Base-by-base conservation (phyloP, 257 asterid species). In the Solanum chmielewskii region DNA sequence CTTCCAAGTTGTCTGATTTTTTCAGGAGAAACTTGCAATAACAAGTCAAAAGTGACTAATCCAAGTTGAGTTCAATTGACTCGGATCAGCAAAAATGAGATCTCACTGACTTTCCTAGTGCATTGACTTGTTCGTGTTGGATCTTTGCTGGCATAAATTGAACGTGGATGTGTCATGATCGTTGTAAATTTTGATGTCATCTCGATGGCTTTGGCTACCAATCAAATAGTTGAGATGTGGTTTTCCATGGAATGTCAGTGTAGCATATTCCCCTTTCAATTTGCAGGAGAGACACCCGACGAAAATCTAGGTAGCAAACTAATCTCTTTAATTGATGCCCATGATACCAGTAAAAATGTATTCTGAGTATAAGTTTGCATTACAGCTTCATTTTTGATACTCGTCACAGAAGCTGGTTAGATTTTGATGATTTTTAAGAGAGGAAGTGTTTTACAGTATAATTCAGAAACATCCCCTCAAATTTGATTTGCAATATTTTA, bases 21-120 rank as follows among this genome's bases (percentile, higher is more conserved):
- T 94, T 97, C 68, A 90, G 94, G 88, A 95, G 90, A 96, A 95
- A 94, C 90, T 91, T 95, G 88, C 92, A 91, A 88, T 87, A 91
- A 77, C 89, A 90, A 84, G 71, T 89, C 86, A 85, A 86, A 21
- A 90, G 80, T 74, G 90, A 90, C 86, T 78, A 31, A 56, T 88
- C 93, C 33, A 87, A 85, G 89, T 91, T 93, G 83, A 92, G 88
- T 59, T 92, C 89, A 88, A 56, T 83, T 74, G 60, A 49, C 23
- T 31, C 11, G 25, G 39, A 13, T 44, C 3, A 15, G 41, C 5
- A 78, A 9, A 35, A 27, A 16, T 16, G 11, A 66, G 90, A 74
- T 60, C 39, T 86, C 27, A 35, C 44, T 4, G 44, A 41, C 13
- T 47, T 37, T 12, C 84, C 7, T 9, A 49, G 66, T 49, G 70